Base-by-base conservation (phyloP, 2,329 filamentous ascomycete species). In the Mariannaea elegans region DNA sequence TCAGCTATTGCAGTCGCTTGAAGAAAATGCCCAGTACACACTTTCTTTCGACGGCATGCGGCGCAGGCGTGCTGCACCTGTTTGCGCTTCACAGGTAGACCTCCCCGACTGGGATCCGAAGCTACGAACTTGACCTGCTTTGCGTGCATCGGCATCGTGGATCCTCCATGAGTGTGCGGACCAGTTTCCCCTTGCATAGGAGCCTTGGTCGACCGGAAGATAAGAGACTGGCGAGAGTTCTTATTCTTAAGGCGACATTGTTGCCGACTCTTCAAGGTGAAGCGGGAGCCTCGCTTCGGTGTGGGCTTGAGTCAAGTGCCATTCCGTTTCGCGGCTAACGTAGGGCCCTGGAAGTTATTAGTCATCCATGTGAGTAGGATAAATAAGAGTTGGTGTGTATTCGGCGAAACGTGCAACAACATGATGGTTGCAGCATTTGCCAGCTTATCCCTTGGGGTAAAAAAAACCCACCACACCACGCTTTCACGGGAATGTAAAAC, bases 1-100 rank as follows among this genome's bases (percentile, higher is more conserved):
- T 53, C 32, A 48, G 12, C 16, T 13, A 23, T 10, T 21, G n/a
- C 29, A 9, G 4, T 36, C 12, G 32, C 4, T n/a, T 39, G 24
- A 52, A 5, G 44, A n/a, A 41, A 24, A 45, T 3, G 31, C 14
- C 12, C 19, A 19, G 32, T 21, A 44, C 19, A 32, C 49, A 83
- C 82, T 78, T 87, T 87, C 61, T 82, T 82, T 47, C 80, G 81
- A 4, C 85, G 81, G 64, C 86, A 88, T 2, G 76, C 73, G 0
- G 78, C 76, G 62, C 86, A 88, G 4, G 86, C 86, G 27, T 87
- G 84, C 57, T 81, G 80, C 19, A 86, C 84, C 68, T 88, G 86
- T 64, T 85, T 85, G 49, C 85, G 77, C 75, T 88, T 88, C 54
- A 85, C 76, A 4, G 84, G 84, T 58, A 87, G 73, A 16, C 84